Base-by-base conservation (phyloP, 2,329 filamentous ascomycete species). In the Aspergillus chevalieri region DNA sequence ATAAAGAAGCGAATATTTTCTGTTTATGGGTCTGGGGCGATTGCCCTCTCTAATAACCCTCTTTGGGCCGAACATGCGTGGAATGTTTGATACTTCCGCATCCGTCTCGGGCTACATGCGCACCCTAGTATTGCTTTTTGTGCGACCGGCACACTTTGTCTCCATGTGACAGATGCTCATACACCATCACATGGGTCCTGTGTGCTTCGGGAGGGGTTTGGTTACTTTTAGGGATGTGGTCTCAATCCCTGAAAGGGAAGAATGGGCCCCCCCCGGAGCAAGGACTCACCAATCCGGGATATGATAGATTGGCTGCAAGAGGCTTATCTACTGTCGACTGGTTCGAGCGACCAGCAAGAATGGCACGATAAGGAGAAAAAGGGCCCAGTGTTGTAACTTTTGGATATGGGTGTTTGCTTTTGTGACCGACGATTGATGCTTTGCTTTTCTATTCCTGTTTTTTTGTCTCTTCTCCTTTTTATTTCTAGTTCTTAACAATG, bases 1-100 rank as follows among this genome's bases (percentile, higher is more conserved):
- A 58, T 84, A 72, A 76, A 55, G n/a, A 21, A 19, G n/a, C 24
- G n/a, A 28, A 19, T 17, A n/a, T 15, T 15, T 36, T 36, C 15
- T 36, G n/a, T 36, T 36, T 17, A 36, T 17, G 34, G 15, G 34
- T n/a, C 15, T 36, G 34, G 26, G 26, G 26, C 10, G 26, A 10
- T 30, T 30, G 4, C 26, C 33, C 34, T 36, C 34, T 17, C 15
- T 36, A 17, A 36, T 17, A 36, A 36, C n/a, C 34, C 34, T 17
- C 8, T 17, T 3, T n/a, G 5, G 19, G 19, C 39, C 17, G 19
- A 19, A 24, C 39, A 42, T 42, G 19, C 17, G 39, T 24, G 39
- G 14, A 17, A 36, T 36, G n/a, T 17, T 17, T 17, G 34, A 36
- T 8, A 43, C 42, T 17, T 44, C 22, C 42, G 22, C 22, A 44